Evolutionary conservation across 495 filamentous ascomycete genomes (phyloP).

Genomic region (Penicillium fimorum): DNA sequence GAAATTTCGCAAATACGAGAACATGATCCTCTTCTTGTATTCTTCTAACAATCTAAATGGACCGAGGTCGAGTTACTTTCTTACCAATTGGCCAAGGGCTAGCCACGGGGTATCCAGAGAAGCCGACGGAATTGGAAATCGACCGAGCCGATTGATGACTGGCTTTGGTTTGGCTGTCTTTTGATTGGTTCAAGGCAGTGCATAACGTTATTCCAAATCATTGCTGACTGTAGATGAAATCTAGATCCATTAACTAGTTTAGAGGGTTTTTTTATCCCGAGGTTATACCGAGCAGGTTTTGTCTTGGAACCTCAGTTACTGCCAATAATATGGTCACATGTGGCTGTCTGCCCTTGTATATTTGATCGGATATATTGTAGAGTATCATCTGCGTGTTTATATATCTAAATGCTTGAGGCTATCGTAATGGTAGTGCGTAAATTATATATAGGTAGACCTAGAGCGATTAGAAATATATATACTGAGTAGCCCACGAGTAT

Average conservation of each 20-base stretch:
- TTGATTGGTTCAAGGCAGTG: not conserved
- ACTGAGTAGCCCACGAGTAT: not conserved
- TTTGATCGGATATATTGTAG: not conserved
- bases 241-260: not conserved
- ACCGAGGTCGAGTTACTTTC: constrained; percentile 6
- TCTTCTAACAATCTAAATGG: not conserved
- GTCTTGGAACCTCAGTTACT: no score
- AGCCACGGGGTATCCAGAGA: not conserved
- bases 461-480: not conserved
- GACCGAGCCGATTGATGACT: constrained; percentile 4
- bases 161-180: not conserved
- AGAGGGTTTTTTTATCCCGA: no score
- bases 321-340: no score
- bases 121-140: constrained; percentile 5
- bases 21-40: constrained; percentile 9
- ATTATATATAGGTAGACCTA: not conserved
- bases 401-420: not conserved
- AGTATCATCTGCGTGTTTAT: not conserved
- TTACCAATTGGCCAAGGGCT: constrained; percentile 13
- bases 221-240: not conserved
- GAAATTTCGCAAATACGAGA: not conserved
- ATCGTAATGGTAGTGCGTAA: not conserved
- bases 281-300: no score
- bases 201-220: not conserved
- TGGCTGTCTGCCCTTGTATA: no score